A percentile compares a stretch with the other conserved stretches of the same genome.
phyloP scores from a whole-genome alignment of 495 filamentous ascomycete genomes.

The Aspergillus bridgeri region DNA sequence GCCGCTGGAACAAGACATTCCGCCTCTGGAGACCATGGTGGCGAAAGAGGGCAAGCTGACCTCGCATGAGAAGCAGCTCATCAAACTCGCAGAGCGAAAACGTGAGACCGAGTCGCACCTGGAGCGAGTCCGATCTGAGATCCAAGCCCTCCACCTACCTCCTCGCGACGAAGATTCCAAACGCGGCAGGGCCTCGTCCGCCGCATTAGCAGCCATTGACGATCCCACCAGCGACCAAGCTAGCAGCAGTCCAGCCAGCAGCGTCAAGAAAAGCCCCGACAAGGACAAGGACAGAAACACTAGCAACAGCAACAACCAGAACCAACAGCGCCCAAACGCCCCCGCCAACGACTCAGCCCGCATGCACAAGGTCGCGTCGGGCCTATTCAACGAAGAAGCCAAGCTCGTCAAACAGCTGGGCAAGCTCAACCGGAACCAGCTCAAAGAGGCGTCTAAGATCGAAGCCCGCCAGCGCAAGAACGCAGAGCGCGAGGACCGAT shows the following conservation, averaged over 20 bases:
- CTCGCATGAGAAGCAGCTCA: conserved; percentile 67
- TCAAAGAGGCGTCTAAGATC: conserved; percentile 43
- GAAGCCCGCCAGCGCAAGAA: conserved; percentile 50
- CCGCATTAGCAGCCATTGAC: conserved; percentile 10
- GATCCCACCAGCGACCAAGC: conserved; percentile 11
- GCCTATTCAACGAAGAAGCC: conserved; percentile 33
- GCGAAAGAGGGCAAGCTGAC: conserved; percentile 35
- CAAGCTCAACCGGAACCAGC: conserved; percentile 38
- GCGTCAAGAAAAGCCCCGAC: conserved; percentile 1
- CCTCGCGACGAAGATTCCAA: conserved; percentile 44
- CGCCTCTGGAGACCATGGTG: conserved; percentile 25
- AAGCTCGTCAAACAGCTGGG: conserved; percentile 37
- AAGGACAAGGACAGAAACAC: conserved; percentile 9
- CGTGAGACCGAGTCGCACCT: conserved; percentile 69
- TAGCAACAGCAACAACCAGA: conserved; percentile 6
- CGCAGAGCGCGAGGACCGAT: conserved; percentile 58
- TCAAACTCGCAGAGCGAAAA: conserved; percentile 68
- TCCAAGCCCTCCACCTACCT: conserved; percentile 32
- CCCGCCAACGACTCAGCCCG: conserved; percentile 18
- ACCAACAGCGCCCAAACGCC: not conserved
- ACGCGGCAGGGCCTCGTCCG: conserved; percentile 20
- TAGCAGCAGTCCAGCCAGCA: conserved; percentile 18
- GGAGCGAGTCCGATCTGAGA: conserved; percentile 40
- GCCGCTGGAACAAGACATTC: conserved; percentile 13
- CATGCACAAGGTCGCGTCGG: conserved; percentile 28